Evolutionary conservation across 768 basidiomycete species (phyloP).

Genomic region (Hygrophorus pudorinus): DNA sequence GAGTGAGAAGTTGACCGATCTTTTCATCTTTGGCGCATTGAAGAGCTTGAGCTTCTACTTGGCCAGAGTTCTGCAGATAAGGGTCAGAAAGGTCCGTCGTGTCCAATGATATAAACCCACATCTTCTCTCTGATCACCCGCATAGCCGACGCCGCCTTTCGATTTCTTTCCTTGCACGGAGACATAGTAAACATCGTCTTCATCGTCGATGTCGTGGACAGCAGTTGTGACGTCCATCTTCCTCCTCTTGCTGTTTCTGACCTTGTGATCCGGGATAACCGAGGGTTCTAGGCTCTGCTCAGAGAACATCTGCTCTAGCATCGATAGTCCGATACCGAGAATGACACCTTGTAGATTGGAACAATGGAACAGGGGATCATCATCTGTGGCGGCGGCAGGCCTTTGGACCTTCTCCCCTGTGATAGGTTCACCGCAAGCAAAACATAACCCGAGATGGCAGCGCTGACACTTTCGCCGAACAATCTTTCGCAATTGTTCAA

Average conservation of each 20-base stretch:
- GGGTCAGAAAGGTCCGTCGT: neutral
- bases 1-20: constrained; percentile 55
- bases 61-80: constrained; percentile 57
- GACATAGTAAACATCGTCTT: constrained; percentile 41
- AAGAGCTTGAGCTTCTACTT: constrained; percentile 63
- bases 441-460: constrained; percentile 55
- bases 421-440: constrained; percentile 67
- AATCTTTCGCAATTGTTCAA: constrained; percentile 46
- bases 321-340: constrained; percentile 81
- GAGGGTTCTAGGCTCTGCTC: constrained; percentile 36
- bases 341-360: constrained; percentile 83
- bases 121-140: constrained; percentile 75
- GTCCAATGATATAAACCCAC: constrained; percentile 34
- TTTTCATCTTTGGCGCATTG: constrained; percentile 69
- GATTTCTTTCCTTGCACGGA: constrained; percentile 46
- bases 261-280: constrained; percentile 24
- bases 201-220: constrained; percentile 32
- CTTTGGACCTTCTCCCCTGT: constrained; percentile 34
- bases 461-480: constrained; percentile 53
- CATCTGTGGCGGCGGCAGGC: constrained; percentile 31
- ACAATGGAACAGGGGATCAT: constrained; percentile 76
- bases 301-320: constrained; percentile 67
- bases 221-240: constrained; percentile 24
- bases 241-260: constrained; percentile 34
- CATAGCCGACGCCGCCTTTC: constrained; percentile 82